Evolutionary conservation across 495 filamentous ascomycete species (phyloP).

Genomic region (Podospora bellae-mahoneyi): DNA sequence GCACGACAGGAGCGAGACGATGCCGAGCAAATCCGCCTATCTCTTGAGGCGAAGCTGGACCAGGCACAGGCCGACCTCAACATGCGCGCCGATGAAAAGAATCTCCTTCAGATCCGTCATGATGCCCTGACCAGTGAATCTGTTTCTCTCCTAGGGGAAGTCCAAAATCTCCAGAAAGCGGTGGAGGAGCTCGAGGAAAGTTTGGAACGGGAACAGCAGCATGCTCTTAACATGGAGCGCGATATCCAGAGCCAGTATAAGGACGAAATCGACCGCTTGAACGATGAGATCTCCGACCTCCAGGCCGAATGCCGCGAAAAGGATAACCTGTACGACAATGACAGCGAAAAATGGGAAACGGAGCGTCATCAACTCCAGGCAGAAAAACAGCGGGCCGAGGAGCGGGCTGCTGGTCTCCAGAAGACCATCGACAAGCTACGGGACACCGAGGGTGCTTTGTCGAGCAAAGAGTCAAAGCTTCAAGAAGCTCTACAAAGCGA

Average conservation of each 20-base stretch:
- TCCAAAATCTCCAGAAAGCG: conserved; percentile 52
- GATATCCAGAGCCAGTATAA: conserved; percentile 58
- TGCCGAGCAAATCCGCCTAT: conserved; percentile 55
- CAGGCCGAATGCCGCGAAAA: conserved; percentile 71
- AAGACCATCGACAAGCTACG: conserved; percentile 69
- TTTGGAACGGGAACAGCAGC: conserved; percentile 58
- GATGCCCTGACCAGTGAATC: conserved; percentile 67
- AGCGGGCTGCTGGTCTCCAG: conserved; percentile 66
- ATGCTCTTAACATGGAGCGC: conserved; percentile 56
- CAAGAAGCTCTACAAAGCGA: conserved; percentile 51
- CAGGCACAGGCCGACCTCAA: conserved; percentile 58
- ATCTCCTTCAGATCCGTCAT: conserved; percentile 65
- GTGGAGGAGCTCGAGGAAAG: conserved; percentile 58
- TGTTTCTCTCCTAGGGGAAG: conserved; percentile 59
- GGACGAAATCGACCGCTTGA: conserved; percentile 57
- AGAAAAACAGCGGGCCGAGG: conserved; percentile 64
- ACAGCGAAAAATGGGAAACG: conserved; percentile 68
- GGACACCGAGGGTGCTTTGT: conserved; percentile 62
- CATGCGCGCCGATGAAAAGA: conserved; percentile 60
- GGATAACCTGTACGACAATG: conserved; percentile 64
- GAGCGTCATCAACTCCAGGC: conserved; percentile 61
- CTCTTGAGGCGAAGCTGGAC: conserved; percentile 56
- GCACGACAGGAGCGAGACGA: conserved; percentile 63
- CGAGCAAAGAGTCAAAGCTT: conserved; percentile 61
- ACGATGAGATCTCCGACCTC: conserved; percentile 64